Evolutionary conservation across 768 basidiomycete genomes (phyloP).

Genomic region (Amanita pallidorosea): DNA sequence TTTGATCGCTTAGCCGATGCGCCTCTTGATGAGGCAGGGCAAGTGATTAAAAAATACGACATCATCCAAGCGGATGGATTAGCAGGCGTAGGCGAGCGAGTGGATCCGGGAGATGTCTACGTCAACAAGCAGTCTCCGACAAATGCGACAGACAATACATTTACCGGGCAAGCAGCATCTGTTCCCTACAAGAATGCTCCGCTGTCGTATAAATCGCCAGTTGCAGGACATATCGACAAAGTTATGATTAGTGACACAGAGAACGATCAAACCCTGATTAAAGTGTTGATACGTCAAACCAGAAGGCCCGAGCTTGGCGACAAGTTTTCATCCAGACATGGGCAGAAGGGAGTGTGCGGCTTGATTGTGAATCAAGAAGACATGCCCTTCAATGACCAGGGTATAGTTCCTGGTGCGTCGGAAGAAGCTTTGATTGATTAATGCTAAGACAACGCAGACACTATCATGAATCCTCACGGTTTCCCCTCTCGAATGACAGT

Average conservation of each 20-base stretch:
- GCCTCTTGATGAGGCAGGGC: constrained; percentile 73
- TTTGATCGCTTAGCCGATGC: constrained; percentile 94
- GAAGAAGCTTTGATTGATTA: constrained; percentile 6
- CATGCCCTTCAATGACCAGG: constrained; percentile 98
- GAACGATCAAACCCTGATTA: constrained; percentile 92
- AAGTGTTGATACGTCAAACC: constrained; percentile 95
- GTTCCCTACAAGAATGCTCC: constrained; percentile 89
- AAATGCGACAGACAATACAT: constrained; percentile 86
- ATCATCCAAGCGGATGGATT: constrained; percentile 90
- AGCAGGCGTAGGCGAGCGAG: constrained; percentile 88
- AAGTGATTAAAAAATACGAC: constrained; percentile 74
- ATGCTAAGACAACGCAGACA: constrained; percentile 40
- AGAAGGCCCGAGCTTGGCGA: constrained; percentile 94
- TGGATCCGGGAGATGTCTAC: constrained; percentile 89
- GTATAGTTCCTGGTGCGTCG: constrained; percentile 75
- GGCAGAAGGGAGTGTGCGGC: constrained; percentile 98
- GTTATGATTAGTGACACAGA: constrained; percentile 96
- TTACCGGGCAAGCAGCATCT: constrained; percentile 73
- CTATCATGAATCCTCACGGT: constrained; percentile 99
- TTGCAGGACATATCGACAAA: constrained; percentile 93
- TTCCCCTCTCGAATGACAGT: constrained; percentile 99
- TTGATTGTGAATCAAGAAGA: constrained; percentile 98
- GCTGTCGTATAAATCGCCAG: constrained; percentile 88
- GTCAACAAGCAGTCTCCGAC: constrained; percentile 96
- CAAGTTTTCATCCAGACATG: constrained; percentile 97